Base-by-base conservation (phyloP, 345 rosid genomes). In the Eutrema japonicum region DNA sequence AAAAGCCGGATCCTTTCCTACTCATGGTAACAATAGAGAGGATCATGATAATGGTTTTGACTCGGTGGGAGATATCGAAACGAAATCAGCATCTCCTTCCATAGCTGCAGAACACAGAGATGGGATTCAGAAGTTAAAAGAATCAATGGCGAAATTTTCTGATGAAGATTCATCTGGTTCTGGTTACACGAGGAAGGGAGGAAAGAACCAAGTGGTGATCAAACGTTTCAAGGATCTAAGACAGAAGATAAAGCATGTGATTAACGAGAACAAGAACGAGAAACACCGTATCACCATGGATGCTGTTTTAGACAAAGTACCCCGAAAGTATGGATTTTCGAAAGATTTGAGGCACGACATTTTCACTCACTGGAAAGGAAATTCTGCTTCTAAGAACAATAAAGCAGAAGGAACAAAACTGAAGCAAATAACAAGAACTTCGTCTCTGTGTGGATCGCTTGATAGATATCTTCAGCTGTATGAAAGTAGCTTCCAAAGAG, bases 251-350 rank as follows among this genome's bases (percentile, higher is more conserved):
- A 84, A 71, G 51, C 85, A 87, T 63, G 93, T 80, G 8, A 83
- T 89, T 14, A 77, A 75, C 22, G 83, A 84, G 78, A 82, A 85
- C 79, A 80, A 81, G 76, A 82, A 80, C 9, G 97, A 93, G 81
- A 84, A 82, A 77, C 85, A 74, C 13, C 73, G 97, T 64, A 88
- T 91, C 40, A 71, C 91, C 36, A 88, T 85, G 96, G 96, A 94
- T 70, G 97, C 88, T 13, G 77, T 91, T 36, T 85, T 91, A 51
- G 88, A 91, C 81, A 89, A 86, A 81, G 80, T 94, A 6, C 99
- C 99, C 38, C 85, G 70, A 0, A 82, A 78, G n/a, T 65, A 84
- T 3, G 80, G 77, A 6, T 80, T 87, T 50, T 84, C 89, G 9
- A 81, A 77, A 74, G 89, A 89, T 76, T 68, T 84, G 79, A 85